Conservation (phyloP, 108 stramenopile species). For the Aureococcus anophagefferens region DNA sequence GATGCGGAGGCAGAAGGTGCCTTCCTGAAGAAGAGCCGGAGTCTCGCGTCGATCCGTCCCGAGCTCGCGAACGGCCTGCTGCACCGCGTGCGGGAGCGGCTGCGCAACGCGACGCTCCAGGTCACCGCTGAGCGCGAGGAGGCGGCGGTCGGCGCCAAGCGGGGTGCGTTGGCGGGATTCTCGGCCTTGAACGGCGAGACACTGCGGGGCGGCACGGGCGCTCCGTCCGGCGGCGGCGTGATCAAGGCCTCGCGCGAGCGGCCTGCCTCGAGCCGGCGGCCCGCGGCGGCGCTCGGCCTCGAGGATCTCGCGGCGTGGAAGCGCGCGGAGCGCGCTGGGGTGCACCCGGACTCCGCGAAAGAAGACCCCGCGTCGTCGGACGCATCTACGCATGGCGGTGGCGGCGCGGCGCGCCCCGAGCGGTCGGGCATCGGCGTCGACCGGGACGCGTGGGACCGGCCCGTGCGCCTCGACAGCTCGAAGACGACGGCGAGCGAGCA, state of each 20-base stretch:
- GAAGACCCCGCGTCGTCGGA: not conserved
- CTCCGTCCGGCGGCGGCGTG: not conserved
- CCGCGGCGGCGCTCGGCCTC: not conserved
- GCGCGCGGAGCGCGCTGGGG: not conserved
- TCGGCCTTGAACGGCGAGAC: not conserved
- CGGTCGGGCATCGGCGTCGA: not conserved
- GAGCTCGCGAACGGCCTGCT: not conserved
- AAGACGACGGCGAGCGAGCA: not conserved
- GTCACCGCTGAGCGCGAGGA: not conserved
- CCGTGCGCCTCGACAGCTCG: not conserved
- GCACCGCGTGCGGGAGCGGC: constrained; percentile 4
- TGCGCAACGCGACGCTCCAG: not conserved
- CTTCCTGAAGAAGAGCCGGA: not conserved
- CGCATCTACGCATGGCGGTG: too few species aligned
- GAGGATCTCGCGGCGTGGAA: not conserved
- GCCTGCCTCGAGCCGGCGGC: not conserved
- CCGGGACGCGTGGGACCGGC: not conserved
- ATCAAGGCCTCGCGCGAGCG: not conserved
- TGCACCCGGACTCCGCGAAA: too few species aligned
- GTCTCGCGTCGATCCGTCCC: constrained; percentile 2
- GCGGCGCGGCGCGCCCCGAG: not conserved
- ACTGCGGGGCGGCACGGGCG: not conserved
- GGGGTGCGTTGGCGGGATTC: too few species aligned
- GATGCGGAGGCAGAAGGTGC: not conserved
- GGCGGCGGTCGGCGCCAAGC: not conserved